Percentiles rank a stretch among this genome's conserved stretches.
Conservation (phyloP, 2,329 filamentous ascomycete genomes). For the Fusarium torreyae region DNA sequence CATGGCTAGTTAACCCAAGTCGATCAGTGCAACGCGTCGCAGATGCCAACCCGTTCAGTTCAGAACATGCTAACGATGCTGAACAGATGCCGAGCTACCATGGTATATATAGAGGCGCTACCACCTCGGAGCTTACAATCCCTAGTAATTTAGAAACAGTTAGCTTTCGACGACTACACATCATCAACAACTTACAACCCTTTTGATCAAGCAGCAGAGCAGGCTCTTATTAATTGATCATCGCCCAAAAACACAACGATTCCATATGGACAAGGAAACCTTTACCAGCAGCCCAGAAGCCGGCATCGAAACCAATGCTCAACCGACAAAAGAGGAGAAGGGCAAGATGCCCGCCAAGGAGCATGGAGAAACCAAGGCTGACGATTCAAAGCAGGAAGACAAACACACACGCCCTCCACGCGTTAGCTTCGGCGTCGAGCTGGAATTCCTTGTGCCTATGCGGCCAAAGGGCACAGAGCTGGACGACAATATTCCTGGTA, state of each 20-base stretch:
- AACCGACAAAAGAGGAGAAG: conserved; percentile 4
- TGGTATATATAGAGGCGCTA: conserved; percentile 9
- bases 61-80: conserved; percentile 1
- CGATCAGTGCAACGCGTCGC: background rate
- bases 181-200: background rate
- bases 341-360: background rate
- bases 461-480: background rate
- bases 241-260: background rate
- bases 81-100: background rate
- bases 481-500: conserved; percentile 16
- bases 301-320: background rate
- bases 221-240: conserved; percentile 3
- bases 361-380: background rate
- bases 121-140: background rate
- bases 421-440: conserved; percentile 43
- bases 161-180: background rate
- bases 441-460: conserved; percentile 37
- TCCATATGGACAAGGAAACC: background rate
- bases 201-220: background rate
- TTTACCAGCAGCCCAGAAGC: background rate
- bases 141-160: background rate
- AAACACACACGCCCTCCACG: conserved; percentile 32
- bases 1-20: background rate
- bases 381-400: conserved; percentile 7
- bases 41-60: background rate